phyloP scores from a whole-genome alignment of 2,329 filamentous ascomycete genomes.

The Lanzia echinophila region DNA sequence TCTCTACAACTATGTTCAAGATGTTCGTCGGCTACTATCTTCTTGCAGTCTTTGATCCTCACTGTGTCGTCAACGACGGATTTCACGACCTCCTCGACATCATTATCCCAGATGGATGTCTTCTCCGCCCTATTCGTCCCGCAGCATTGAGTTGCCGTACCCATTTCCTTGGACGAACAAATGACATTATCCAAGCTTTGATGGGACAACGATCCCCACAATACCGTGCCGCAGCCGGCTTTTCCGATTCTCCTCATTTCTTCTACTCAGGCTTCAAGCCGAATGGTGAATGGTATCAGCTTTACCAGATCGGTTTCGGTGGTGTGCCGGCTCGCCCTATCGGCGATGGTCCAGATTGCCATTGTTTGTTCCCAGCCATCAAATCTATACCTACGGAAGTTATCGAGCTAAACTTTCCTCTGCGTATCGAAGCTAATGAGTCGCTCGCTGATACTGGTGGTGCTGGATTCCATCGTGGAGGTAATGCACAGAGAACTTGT shows the following conservation, averaged over 20 bases:
- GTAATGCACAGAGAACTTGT: conserved; percentile 1
- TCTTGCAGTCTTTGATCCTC: background rate
- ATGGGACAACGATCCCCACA: conserved; percentile 1
- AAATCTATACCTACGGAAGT: conserved; percentile 4
- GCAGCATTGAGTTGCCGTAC: background rate
- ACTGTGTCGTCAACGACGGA: background rate
- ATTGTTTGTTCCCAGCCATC: conserved; percentile 2
- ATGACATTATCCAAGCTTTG: background rate
- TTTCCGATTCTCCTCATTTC: conserved; percentile 2
- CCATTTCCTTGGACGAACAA: background rate
- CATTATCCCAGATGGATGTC: background rate
- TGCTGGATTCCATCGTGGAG: background rate
- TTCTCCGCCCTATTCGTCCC: background rate
- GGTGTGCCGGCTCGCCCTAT: conserved; percentile 1
- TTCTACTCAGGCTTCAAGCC: conserved; percentile 4
- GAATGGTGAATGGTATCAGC: conserved; percentile 2
- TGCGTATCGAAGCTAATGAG: conserved; percentile 6
- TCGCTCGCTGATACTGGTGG: conserved; percentile 4
- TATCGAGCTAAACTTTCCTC: conserved; percentile 5
- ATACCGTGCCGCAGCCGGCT: conserved; percentile 1
- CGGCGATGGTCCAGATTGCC: conserved; percentile 3
- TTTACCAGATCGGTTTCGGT: conserved; percentile 5
- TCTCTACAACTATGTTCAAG: conserved; percentile 1
- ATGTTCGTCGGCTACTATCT: conserved; percentile 4
- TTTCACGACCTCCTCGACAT: conserved; percentile 2